Evolutionary conservation across 768 basidiomycete genomes (phyloP).

Genomic region (Dendrothele bispora): DNA sequence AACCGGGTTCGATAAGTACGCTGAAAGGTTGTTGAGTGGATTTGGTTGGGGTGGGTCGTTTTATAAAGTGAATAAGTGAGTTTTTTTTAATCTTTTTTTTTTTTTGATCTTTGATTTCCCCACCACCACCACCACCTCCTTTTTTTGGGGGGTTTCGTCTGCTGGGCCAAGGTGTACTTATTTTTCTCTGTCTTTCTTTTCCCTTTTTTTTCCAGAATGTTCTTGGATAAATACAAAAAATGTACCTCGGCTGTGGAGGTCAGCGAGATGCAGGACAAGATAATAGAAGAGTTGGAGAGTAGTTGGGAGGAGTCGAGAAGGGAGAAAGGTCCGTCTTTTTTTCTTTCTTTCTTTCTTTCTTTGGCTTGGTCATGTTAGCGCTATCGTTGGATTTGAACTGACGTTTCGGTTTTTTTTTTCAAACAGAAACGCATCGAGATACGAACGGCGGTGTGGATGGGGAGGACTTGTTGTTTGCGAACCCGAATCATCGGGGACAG

Average conservation of each 20-base stretch:
- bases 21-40: conserved; percentile 70
- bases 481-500: conserved; percentile 57
- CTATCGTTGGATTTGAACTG: background rate
- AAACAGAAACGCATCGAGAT: conserved; percentile 16
- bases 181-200: too few relatives aligned
- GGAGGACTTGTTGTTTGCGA: conserved; percentile 66
- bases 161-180: too few relatives aligned
- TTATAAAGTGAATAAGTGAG: conserved; percentile 79
- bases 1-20: conserved; percentile 81
- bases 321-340: conserved; percentile 40
- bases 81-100: conserved; percentile 3
- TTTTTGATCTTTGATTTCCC: background rate
- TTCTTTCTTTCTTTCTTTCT: background rate
- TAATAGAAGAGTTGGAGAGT: conserved; percentile 68
- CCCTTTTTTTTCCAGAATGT: conserved; percentile 36
- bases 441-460: conserved; percentile 27
- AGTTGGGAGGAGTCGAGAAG: conserved; percentile 59
- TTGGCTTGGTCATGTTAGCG: conserved; percentile 2
- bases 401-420: background rate
- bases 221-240: conserved; percentile 73
- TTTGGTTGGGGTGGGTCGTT: conserved; percentile 95
- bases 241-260: conserved; percentile 68
- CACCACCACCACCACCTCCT: too few relatives aligned
- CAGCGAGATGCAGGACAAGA: conserved; percentile 56
- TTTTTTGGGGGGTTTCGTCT: too few relatives aligned